Percentiles rank a stretch among this genome's conserved stretches.
Evolutionary conservation across 805 yeast genomes (phyloP).

Genomic region (Clavispora carvajalis): DNA sequence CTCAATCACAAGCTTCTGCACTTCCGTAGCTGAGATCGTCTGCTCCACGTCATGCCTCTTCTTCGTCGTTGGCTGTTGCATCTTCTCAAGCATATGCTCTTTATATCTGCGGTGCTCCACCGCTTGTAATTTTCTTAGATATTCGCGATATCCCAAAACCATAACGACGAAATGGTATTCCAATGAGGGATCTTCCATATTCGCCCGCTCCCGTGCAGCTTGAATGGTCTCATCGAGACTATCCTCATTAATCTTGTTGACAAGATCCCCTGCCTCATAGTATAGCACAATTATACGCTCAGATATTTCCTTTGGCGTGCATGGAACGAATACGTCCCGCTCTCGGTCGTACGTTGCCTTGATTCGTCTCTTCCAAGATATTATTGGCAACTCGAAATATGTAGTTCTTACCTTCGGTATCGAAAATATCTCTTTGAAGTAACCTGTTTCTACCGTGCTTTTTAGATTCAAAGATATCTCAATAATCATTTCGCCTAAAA

Average conservation of each 20-base stretch:
- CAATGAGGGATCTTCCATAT: constrained; percentile 15
- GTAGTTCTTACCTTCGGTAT: constrained; percentile 20
- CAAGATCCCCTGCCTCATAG: constrained; percentile 44
- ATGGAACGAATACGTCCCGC: constrained; percentile 53
- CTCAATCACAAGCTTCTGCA: constrained; percentile 37
- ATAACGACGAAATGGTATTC: constrained; percentile 37
- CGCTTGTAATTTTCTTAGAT: constrained; percentile 38
- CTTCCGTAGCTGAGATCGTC: constrained; percentile 22
- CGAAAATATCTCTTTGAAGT: constrained; percentile 13
- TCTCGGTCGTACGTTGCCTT: constrained; percentile 43
- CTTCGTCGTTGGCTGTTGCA: background rate
- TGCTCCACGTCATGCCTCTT: background rate
- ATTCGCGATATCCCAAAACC: constrained; percentile 45
- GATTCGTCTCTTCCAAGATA: constrained; percentile 49
- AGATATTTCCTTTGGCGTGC: constrained; percentile 30
- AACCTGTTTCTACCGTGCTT: constrained; percentile 22
- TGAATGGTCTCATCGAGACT: constrained; percentile 7
- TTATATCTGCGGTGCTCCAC: constrained; percentile 44
- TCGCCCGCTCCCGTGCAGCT: constrained; percentile 4
- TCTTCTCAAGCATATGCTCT: constrained; percentile 10
- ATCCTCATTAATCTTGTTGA: constrained; percentile 15
- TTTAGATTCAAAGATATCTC: constrained; percentile 29
- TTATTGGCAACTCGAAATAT: constrained; percentile 33
- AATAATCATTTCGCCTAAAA: constrained; percentile 46
- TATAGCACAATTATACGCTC: constrained; percentile 44